Evolutionary conservation across 805 yeast species (phyloP).

Genomic region (Sugiyamaella marilandica): DNA sequence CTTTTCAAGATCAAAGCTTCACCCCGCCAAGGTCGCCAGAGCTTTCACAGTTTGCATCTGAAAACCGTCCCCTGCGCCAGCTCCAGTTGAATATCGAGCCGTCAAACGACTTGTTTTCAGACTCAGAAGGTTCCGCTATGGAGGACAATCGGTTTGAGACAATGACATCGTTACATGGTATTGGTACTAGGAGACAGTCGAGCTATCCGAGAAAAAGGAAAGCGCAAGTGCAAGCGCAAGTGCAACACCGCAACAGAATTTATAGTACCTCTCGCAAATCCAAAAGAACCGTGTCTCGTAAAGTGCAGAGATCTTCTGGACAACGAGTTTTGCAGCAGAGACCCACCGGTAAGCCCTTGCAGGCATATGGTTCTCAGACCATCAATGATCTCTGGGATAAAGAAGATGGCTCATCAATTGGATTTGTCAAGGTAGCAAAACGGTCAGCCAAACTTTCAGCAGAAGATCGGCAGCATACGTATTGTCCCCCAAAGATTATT

Average conservation of each 20-base stretch:
- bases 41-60: background rate
- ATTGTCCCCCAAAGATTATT: background rate
- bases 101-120: background rate
- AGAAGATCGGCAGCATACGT: background rate
- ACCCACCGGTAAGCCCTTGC: background rate
- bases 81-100: background rate
- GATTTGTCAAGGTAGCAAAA: conserved; percentile 1
- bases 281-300: too few relatives aligned
- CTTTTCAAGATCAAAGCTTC: background rate
- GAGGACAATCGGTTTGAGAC: background rate
- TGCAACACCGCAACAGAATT: too few relatives aligned
- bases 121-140: background rate
- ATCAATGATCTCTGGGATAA: background rate
- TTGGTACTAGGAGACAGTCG: background rate
- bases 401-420: background rate
- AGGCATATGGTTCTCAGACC: background rate
- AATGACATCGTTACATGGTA: background rate
- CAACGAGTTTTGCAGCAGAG: background rate
- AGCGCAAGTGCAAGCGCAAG: background rate
- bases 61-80: background rate
- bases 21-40: conserved; percentile 1
- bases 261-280: too few relatives aligned
- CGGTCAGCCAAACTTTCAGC: background rate
- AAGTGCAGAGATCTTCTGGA: background rate
- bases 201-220: background rate